These are phyloP conservation scores for Aspergillus ustus DNA, from an alignment of 2,329 filamentous ascomycete species.

Conservation along the genomic window DNA sequence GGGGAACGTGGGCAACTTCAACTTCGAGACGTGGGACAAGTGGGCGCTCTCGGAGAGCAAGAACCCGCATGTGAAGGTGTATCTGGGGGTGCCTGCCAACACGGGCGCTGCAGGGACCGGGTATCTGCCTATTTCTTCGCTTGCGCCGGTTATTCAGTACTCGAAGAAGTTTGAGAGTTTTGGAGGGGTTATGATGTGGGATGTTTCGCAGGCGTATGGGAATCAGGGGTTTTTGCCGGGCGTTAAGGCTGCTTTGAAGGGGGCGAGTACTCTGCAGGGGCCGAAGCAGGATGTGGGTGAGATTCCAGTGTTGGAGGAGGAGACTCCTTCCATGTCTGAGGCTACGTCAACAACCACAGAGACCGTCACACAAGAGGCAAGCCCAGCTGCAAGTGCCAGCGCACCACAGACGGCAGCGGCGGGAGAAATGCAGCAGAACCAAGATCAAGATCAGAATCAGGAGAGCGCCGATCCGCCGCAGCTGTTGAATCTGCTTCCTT, in stretches of 20 bases:
- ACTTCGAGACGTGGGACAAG: conserved; percentile 67
- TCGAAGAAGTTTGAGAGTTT: conserved; percentile 62
- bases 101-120: conserved; percentile 59
- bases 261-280: conserved; percentile 15
- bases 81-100: conserved; percentile 65
- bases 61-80: conserved; percentile 65
- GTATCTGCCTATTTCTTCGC: conserved; percentile 55
- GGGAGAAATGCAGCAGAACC: conserved; percentile 1
- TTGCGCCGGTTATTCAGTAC: conserved; percentile 59
- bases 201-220: conserved; percentile 64
- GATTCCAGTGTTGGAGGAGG: not conserved
- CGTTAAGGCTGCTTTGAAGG: conserved; percentile 44
- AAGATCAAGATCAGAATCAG: conserved; percentile 7
- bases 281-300: not conserved
- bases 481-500: conserved; percentile 10
- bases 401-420: not conserved
- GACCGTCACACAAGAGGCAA: not conserved
- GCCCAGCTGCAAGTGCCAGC: not conserved
- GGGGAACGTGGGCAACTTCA: conserved; percentile 57
- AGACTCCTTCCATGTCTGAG: not conserved
- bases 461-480: not conserved
- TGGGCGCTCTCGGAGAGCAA: conserved; percentile 64
- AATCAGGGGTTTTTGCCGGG: conserved; percentile 61
- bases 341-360: not conserved
- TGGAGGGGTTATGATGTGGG: conserved; percentile 73